Evolutionary conservation across 371 early-diverging fungal species (phyloP), one percentile per base, ranked within the genome.

Genomic region (Parasitella parasitica): DNA sequence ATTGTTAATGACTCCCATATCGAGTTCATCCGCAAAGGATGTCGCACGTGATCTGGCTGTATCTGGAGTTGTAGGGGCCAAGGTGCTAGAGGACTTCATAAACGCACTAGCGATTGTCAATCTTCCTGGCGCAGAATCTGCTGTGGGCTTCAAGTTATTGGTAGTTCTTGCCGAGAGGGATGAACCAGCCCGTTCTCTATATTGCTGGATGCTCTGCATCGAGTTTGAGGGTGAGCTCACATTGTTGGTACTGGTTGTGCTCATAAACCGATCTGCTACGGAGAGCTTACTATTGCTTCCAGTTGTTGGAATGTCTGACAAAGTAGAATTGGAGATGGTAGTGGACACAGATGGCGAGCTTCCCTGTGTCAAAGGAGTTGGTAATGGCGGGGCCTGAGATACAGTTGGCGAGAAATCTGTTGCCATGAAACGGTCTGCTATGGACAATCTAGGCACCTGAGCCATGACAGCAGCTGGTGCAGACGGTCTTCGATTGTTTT

Each of bases 341-440:
- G 41, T 15, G 20, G 63, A 50, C 8, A 39, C 39, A n/a, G 39
- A 39, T 16, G 39, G 39, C 16, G 39, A 39, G 16, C 39, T 16
- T 7, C 18, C 18, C 18, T 39, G 39, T 39, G 39, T 16, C 2
- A 27, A 20, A 18, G 28, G 27, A 11, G 57, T 60, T 15, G 66
- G 27, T 38, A 38, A 16, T 6, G 59, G 37, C 0, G n/a, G 53
- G n/a, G 62, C 12, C 22, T 51, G 28, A n/a, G 61, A 46, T 1
- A 24, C 13, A n/a, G 30, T 1, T 22, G 27, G 38, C 16, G 28
- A 22, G 28, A 50, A 63, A 13, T 37, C 34, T 13, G 37, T 32
- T 15, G 51, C 54, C 77, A 77, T 77, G 36, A 77, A 77, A 15
- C 67, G 63, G 18, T 77, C 71, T 16, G 77, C 77, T 62, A 77